Evolutionary conservation across 2,329 filamentous ascomycete genomes (phyloP).

Genomic region (Mycosphaerelloides madeirae): DNA sequence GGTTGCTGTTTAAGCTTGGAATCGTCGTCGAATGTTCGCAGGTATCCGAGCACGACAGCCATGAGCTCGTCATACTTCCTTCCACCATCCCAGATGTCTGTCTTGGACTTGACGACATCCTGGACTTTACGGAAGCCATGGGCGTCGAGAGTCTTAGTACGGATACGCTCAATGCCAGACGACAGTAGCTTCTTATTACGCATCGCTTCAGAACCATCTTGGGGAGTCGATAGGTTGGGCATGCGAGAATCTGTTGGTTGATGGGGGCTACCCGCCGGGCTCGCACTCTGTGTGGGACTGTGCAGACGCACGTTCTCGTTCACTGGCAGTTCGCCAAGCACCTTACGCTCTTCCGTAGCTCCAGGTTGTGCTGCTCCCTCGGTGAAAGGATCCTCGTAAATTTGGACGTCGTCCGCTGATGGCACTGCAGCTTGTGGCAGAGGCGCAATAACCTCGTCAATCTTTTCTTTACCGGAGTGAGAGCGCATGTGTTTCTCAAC

Average conservation of each 20-base stretch:
- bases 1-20: conserved; percentile 35
- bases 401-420: conserved; percentile 42
- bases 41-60: conserved; percentile 64
- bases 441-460: conserved; percentile 18
- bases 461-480: conserved; percentile 5
- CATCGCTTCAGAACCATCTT: conserved; percentile 39
- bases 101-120: conserved; percentile 63
- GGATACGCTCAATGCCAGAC: conserved; percentile 70
- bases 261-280: conserved; percentile 28
- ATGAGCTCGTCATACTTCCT: conserved; percentile 67
- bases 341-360: conserved; percentile 33
- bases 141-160: conserved; percentile 67
- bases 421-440: conserved; percentile 19
- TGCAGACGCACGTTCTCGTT: conserved; percentile 40
- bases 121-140: conserved; percentile 77
- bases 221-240: conserved; percentile 25
- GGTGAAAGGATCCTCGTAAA: conserved; percentile 51
- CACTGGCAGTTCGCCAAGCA: conserved; percentile 49
- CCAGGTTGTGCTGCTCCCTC: conserved; percentile 31
- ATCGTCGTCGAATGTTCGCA: conserved; percentile 50
- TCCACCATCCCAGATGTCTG: conserved; percentile 58
- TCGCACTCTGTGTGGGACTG: conserved; percentile 27
- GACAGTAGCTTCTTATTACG: conserved; percentile 58
- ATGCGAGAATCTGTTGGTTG: conserved; percentile 16
- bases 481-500: conserved; percentile 14